These are phyloP conservation scores for Capsella rubella DNA, from an alignment of 441 rosid species.

Conservation along the genomic window DNA sequence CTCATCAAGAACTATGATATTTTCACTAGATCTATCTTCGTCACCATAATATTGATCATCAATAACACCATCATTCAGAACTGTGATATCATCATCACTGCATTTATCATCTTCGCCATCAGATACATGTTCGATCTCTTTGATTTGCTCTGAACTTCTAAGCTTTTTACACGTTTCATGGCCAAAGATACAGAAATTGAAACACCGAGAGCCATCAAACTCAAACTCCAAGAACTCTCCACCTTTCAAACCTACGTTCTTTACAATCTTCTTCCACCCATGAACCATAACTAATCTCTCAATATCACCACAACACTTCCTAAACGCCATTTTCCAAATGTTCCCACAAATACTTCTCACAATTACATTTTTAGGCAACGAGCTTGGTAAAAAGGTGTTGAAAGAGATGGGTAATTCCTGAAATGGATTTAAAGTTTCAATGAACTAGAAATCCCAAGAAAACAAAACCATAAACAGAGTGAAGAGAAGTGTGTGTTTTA, in stretches of 20 bases:
- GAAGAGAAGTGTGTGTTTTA: constrained; percentile 16
- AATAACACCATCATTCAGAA: not conserved
- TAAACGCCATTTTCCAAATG: constrained; percentile 24
- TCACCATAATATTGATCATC: constrained; percentile 13
- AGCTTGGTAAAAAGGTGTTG: constrained; percentile 18
- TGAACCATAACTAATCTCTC: constrained; percentile 20
- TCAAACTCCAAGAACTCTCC: constrained; percentile 40
- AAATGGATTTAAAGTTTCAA: constrained; percentile 5
- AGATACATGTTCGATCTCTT: not conserved
- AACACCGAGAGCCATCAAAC: constrained; percentile 36
- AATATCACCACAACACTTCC: constrained; percentile 4
- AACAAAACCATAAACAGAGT: constrained; percentile 6
- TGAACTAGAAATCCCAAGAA: not conserved
- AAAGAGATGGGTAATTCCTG: constrained; percentile 37
- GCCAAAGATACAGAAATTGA: constrained; percentile 36
- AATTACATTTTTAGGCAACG: constrained; percentile 16
- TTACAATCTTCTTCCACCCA: constrained; percentile 35
- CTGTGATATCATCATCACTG: constrained; percentile 15
- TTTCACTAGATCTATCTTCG: constrained; percentile 2
- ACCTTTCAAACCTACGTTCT: constrained; percentile 18
- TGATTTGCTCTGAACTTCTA: constrained; percentile 3
- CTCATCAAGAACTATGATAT: constrained; percentile 27
- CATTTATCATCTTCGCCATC: not conserved
- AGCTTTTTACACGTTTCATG: constrained; percentile 31
- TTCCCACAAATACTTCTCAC: constrained; percentile 39